Evolutionary conservation across 2,329 filamentous ascomycete species (phyloP), one percentile per base, ranked within the genome.

Genomic region (Phoma herbarum): DNA sequence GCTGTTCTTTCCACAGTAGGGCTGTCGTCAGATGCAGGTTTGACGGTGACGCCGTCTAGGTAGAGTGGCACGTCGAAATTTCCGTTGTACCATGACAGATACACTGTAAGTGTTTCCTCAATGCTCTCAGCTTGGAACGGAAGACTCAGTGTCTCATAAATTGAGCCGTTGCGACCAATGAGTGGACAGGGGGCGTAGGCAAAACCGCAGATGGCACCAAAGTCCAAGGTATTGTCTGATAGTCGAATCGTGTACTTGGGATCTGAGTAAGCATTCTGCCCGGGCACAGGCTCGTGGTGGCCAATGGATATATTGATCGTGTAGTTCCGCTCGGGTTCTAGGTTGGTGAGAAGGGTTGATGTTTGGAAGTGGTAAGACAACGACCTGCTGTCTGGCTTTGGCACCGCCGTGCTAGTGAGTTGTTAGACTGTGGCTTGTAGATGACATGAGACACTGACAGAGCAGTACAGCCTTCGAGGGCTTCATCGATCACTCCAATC

Each of bases 51-150:
- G 7, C 14, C n/a, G 12, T 56, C 53, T 3, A 56, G 25, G 28
- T 50, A 56, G 1, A 56, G 10, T 18, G 53, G 31, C 2, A 56
- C 26, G 25, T 49, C 41, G 12, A 56, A 41, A 12, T 56, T 56
- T 7, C 53, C 53, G 8, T 56, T 56, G 14, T 56, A 56, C 53
- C 53, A 56, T 11, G 46, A 50, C 2, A 56, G 14, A 33, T 56
- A 56, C 18, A 56, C 46, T 2, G 39, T 45, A 18, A 56, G 12
- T 23, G n/a, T 33, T 20, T 56, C 39, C 1, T 42, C 35, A 7
- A 18, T 16, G 2, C 11, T 35, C 6, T 39, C 31, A 14, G 53
- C 53, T 9, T 37, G 39, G 14, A 56, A 50, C 3, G 14, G 29
- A 29, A 46, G 20, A 20, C 25, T 31, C 41, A 56, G 31, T 3